Evolutionary conservation across 371 early-diverging fungal genomes (phyloP).

Genomic region (Zancudomyces culisetae): DNA sequence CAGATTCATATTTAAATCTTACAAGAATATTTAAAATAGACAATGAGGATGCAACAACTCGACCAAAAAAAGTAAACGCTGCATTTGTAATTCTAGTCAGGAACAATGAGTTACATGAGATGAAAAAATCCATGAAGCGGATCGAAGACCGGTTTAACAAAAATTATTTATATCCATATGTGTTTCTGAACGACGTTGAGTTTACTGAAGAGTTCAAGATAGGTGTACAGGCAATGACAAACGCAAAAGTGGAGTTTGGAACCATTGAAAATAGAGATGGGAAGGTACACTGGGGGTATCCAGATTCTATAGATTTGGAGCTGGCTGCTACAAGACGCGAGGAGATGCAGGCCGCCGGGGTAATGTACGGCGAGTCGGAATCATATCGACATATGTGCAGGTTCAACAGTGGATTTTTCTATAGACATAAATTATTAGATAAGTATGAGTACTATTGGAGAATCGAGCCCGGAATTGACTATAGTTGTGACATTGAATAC

Average conservation of each 20-base stretch:
- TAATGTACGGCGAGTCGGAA: conserved; percentile 30
- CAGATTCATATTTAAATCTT: too few species aligned
- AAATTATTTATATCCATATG: conserved; percentile 77
- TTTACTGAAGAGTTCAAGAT: conserved; percentile 62
- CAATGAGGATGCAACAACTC: too few species aligned
- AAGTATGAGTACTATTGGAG: conserved; percentile 75
- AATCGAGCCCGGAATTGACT: conserved; percentile 66
- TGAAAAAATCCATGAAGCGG: conserved; percentile 44
- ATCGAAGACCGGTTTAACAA: conserved; percentile 75
- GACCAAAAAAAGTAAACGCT: conserved; percentile 31
- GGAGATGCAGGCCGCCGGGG: conserved; percentile 11
- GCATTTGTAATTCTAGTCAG: conserved; percentile 51
- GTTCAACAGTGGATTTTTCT: conserved; percentile 55
- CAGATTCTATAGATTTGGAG: conserved; percentile 47
- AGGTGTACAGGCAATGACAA: conserved; percentile 33
- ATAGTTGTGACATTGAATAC: conserved; percentile 54
- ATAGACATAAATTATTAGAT: conserved; percentile 43
- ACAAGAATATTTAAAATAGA: too few species aligned
- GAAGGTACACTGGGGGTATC: conserved; percentile 54
- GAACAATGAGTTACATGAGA: conserved; percentile 52
- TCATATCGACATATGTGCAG: conserved; percentile 46
- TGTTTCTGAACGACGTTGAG: conserved; percentile 69
- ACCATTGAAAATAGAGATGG: too few species aligned
- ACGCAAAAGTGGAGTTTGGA: conserved; percentile 29
- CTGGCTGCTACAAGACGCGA: conserved; percentile 13